Conservation (phyloP, 1,284 basidiomycete species). For the Apiotrichum porosum region DNA sequence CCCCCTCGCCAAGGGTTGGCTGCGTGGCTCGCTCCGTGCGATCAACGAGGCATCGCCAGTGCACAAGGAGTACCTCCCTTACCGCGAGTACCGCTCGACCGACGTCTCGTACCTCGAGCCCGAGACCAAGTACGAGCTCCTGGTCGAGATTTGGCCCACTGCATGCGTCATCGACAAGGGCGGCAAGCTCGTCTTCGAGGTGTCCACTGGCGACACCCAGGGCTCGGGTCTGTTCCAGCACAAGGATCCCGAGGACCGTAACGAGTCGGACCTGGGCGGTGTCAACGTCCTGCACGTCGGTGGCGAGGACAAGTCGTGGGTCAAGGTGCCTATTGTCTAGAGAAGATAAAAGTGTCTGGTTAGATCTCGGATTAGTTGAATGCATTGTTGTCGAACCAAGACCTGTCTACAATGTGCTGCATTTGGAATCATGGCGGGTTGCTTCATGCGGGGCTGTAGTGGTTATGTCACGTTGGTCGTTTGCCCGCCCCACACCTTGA, state of each 20-base stretch:
- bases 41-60: constrained; percentile 24
- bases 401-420: too few species aligned
- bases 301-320: constrained; percentile 6
- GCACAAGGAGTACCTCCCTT: constrained; percentile 30
- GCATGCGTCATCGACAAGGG: constrained; percentile 31
- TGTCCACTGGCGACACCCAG: constrained; percentile 16
- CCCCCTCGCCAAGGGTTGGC: constrained; percentile 40
- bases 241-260: neutral
- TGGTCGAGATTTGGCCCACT: constrained; percentile 45
- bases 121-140: constrained; percentile 23
- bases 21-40: constrained; percentile 35
- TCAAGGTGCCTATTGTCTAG: constrained; percentile 15
- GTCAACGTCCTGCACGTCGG: constrained; percentile 12
- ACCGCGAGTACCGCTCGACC: constrained; percentile 32
- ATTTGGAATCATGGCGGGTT: too few species aligned
- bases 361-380: too few species aligned
- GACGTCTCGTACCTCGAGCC: constrained; percentile 29
- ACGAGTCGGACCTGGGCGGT: constrained; percentile 9
- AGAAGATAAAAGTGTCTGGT: neutral
- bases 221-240: constrained; percentile 25
- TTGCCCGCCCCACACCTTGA: too few species aligned
- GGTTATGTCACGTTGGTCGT: too few species aligned
- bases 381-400: too few species aligned
- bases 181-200: constrained; percentile 31
- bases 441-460: too few species aligned